Evolutionary conservation across 208 protist genomes (phyloP).

Genomic region (Naegleria fowleri): DNA sequence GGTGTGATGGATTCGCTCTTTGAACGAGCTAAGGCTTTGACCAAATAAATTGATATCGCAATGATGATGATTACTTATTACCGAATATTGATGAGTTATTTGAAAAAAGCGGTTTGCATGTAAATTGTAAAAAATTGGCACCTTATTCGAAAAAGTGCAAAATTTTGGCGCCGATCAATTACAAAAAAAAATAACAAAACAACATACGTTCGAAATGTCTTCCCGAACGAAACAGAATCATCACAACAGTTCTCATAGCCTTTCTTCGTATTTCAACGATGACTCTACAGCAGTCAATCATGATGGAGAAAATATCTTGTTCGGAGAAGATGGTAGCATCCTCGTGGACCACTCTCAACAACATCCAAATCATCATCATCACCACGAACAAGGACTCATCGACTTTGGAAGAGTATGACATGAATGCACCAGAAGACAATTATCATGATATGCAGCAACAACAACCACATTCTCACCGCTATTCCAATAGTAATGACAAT

Average conservation of each 20-base stretch:
- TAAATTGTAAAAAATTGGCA: background rate
- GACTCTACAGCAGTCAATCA: background rate
- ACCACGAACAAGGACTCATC: too few species aligned
- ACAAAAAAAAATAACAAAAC: background rate
- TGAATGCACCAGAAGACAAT: too few species aligned
- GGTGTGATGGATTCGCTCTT: slow-evolving; percentile 67
- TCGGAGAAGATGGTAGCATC: too few species aligned
- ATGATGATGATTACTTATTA: slow-evolving; percentile 18
- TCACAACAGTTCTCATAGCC: background rate
- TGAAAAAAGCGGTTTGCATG: background rate
- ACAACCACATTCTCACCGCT: too few species aligned
- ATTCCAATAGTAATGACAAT: too few species aligned
- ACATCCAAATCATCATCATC: too few species aligned
- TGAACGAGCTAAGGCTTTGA: slow-evolving; percentile 30
- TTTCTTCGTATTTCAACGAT: background rate
- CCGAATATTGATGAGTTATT: background rate
- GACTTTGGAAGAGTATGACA: too few species aligned
- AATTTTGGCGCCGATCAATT: background rate
- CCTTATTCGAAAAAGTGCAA: background rate
- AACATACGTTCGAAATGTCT: background rate
- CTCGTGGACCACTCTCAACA: too few species aligned
- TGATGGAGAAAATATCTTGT: background rate
- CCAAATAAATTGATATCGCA: slow-evolving; percentile 23
- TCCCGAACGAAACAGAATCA: background rate
- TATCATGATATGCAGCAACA: too few species aligned